These are phyloP conservation scores for Osmanthus fragrans DNA, from an alignment of 257 asterid species.

Conservation along the genomic window DNA sequence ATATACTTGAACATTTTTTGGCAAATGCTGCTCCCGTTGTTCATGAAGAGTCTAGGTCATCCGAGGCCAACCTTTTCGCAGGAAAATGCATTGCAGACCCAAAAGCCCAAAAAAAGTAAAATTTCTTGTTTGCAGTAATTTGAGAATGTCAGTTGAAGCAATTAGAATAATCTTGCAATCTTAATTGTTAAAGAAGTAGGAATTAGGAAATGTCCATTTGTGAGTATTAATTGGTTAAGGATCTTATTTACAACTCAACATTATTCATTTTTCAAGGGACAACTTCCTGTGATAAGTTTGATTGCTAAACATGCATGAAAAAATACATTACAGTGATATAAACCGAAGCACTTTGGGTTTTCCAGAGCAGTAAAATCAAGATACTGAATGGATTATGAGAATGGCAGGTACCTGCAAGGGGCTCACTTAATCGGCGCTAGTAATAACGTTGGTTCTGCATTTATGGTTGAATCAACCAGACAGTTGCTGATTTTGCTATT, in stretches of 20 bases:
- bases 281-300: not conserved
- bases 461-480: slow-evolving; percentile 27
- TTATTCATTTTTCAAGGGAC: not conserved
- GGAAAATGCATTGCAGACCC: slow-evolving; percentile 45
- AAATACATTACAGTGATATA: not conserved
- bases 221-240: too few species aligned
- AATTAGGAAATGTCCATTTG: too few species aligned
- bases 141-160: not conserved
- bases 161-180: too few species aligned
- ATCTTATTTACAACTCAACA: not conserved
- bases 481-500: slow-evolving; percentile 42
- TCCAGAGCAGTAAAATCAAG: not conserved
- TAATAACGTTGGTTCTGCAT: slow-evolving; percentile 27
- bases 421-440: slow-evolving; percentile 59
- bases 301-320: not conserved
- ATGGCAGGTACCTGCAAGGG: slow-evolving; percentile 76
- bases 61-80: slow-evolving; percentile 55
- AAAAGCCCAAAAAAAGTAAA: too few species aligned
- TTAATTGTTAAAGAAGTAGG: too few species aligned
- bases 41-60: slow-evolving; percentile 56
- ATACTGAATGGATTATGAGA: slow-evolving; percentile 22
- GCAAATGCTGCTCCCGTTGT: slow-evolving; percentile 45
- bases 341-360: not conserved
- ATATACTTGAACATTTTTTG: not conserved
- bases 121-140: not conserved